Base-by-base conservation (phyloP, 2,329 filamentous ascomycete species). In the Fusarium sp. region DNA sequence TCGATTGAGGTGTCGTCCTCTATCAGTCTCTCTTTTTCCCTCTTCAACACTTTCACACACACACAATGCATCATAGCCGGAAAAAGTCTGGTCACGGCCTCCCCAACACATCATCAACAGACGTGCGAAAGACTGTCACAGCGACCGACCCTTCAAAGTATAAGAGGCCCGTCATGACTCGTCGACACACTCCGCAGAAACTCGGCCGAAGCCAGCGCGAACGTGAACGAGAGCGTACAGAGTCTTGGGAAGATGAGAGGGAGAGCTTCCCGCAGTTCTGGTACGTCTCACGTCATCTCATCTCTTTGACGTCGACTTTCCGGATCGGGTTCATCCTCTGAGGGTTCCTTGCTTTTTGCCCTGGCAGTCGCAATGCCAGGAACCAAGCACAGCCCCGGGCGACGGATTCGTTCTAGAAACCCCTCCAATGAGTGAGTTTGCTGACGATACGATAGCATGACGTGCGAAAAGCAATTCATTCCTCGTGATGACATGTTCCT, bases 201-300 rank as follows among this genome's bases (percentile, higher is more conserved):
- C 81, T 87, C 68, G 85, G 87, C 64, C 88, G 87, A 76, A 86
- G 83, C 69, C 84, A 86, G 13, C 85, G 85, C 64, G 87, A 89
- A 57, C 84, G 86, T 29, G 88, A 90, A 75, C 84, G 84, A 69
- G 86, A 89, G 71, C 83, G 84, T 78, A 84, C 87, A 67, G 86
- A 88, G 39, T 85, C 84, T 80, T 89, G 84, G 80, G 87, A 89
- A 63, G 87, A 91, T 64, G 89, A 91, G 77, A 85, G 89, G 65
- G 90, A 92, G 78, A 90, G 88, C 81, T 92, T 92, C 72, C 90
- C 90, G 24, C 90, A 92, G 79, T 92, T 86, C 78, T 92, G 90
- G 90, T 92, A 86, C 67, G 89, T 87, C 67, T 74, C 69, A 71
- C 66, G 54, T 71, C 65, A 67, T 67, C 60, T 33, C 64, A 62